phyloP scores from a whole-genome alignment of 257 asterid species.

The Nicotiana tomentosiformis region DNA sequence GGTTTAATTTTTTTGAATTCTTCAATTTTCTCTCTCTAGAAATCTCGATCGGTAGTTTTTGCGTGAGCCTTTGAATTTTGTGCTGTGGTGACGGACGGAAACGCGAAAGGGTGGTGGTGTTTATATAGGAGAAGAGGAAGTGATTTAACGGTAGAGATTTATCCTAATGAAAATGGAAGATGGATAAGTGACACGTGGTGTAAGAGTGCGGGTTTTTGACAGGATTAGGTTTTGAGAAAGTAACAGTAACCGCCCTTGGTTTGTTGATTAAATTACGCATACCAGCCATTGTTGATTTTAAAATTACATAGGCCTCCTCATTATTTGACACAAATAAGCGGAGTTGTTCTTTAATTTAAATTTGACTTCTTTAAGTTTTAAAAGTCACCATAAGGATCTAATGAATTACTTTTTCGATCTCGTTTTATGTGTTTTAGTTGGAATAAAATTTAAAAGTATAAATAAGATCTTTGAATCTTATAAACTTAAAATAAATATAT shows the following conservation, averaged over 20 bases:
- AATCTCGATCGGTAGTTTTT: not conserved
- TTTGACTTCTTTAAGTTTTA: no score
- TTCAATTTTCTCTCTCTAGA: not conserved
- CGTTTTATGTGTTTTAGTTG: no score
- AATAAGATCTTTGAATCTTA: no score
- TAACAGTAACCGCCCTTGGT: not conserved
- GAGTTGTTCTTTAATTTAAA: no score
- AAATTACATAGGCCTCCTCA: not conserved
- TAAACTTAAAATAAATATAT: no score
- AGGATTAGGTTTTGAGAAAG: constrained; percentile 3
- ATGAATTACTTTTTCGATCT: no score
- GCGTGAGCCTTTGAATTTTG: not conserved
- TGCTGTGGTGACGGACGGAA: not conserved
- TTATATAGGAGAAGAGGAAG: not conserved
- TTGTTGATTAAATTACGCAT: not conserved
- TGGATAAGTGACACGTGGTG: not conserved
- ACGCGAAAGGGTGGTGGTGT: not conserved
- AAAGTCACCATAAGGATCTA: no score
- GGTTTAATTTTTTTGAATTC: not conserved
- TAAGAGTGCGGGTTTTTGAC: not conserved
- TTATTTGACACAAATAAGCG: no score
- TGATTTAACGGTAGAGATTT: not conserved
- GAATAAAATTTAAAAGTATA: no score
- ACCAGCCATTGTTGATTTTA: not conserved
- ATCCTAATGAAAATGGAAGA: not conserved